A percentile compares a stretch with the other conserved stretches of the same genome.
Conservation (phyloP, 1,139 yeast genomes). For the Nakaseomyces kungkrabaensis region DNA sequence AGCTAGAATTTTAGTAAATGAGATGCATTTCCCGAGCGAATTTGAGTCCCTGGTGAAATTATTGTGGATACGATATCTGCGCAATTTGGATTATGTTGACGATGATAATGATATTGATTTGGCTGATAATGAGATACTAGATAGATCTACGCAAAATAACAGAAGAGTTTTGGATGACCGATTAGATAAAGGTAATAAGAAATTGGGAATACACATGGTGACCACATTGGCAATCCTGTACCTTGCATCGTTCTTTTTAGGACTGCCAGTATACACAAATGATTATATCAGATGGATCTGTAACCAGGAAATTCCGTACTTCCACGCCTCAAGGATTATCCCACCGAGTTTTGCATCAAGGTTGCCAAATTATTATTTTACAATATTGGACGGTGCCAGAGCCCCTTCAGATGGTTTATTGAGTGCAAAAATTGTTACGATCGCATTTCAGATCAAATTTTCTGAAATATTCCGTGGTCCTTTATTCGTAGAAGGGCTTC, state of each 20-base stretch:
- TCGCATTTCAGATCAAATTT: conserved; percentile 12
- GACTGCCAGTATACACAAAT: conserved; percentile 21
- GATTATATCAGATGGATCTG: conserved; percentile 24
- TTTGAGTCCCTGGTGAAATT: conserved; percentile 38
- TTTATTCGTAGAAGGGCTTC: conserved; percentile 12
- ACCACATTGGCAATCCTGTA: conserved; percentile 22
- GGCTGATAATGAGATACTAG: conserved; percentile 3
- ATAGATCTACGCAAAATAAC: neutral
- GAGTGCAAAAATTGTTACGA: conserved; percentile 13
- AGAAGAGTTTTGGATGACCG: neutral
- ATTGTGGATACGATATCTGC: conserved; percentile 41
- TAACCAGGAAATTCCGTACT: conserved; percentile 19
- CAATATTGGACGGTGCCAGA: conserved; percentile 22
- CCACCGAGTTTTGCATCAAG: conserved; percentile 22
- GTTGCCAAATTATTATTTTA: conserved; percentile 26
- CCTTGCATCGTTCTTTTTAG: conserved; percentile 21
- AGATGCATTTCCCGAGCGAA: conserved; percentile 29
- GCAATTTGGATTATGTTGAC: conserved; percentile 12
- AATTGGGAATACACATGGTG: conserved; percentile 15
- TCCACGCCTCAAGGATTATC: conserved; percentile 16
- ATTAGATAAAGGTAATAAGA: conserved; percentile 2
- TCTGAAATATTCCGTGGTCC: conserved; percentile 8
- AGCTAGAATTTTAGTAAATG: conserved; percentile 32
- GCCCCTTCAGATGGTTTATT: conserved; percentile 20
- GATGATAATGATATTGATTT: conserved; percentile 24